These are phyloP conservation scores for Chlamydomonas eustigma DNA, from an alignment of 139 green algal species.

Conservation along the genomic window DNA sequence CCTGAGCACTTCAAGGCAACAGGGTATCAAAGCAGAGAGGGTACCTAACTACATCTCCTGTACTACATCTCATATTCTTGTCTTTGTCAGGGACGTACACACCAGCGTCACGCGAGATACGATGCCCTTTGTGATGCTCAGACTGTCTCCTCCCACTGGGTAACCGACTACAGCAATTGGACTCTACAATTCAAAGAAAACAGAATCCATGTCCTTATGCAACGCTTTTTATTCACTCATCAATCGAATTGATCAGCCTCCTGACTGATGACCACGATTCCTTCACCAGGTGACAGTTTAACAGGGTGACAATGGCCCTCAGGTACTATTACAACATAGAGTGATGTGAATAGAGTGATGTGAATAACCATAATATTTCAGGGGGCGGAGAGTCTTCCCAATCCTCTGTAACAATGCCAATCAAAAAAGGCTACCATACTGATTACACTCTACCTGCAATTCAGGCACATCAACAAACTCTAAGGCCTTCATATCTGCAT, in stretches of 20 bases:
- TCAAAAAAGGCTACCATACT: neutral
- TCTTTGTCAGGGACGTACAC: no score
- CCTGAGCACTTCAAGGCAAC: no score
- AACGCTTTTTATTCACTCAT: no score
- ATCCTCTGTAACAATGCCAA: neutral
- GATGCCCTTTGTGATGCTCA: slow-evolving; percentile 51
- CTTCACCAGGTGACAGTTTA: no score
- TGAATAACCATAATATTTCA: no score
- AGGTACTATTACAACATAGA: no score
- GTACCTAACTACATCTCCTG: no score
- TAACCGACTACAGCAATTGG: slow-evolving; percentile 70
- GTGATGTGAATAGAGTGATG: neutral
- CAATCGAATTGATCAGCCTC: no score
- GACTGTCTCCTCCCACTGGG: slow-evolving; percentile 58
- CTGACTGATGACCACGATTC: no score
- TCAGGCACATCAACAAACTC: slow-evolving; percentile 72
- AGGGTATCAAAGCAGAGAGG: no score
- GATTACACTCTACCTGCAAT: slow-evolving; percentile 54
- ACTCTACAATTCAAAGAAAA: slow-evolving; percentile 41
- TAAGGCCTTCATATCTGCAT: slow-evolving; percentile 49
- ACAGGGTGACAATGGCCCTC: no score
- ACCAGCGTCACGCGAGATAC: slow-evolving; percentile 52
- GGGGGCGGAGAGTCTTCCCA: neutral
- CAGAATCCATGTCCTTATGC: slow-evolving; percentile 10
- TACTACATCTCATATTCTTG: no score